These are phyloP conservation scores for Herpetospermum pedunculosum DNA, from an alignment of 306 rosid genomes.

Conservation along the genomic window DNA sequence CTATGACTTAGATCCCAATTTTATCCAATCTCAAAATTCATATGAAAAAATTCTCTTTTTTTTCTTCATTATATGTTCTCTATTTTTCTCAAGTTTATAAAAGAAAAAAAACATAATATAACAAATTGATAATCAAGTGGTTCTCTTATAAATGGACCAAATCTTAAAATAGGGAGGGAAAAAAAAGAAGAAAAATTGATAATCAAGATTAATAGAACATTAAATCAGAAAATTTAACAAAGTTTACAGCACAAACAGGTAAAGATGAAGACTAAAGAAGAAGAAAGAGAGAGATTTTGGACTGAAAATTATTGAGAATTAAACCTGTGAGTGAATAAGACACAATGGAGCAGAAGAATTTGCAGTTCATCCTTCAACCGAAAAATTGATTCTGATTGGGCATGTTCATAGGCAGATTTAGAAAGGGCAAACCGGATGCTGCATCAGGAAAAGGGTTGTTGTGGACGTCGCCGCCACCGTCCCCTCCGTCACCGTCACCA, in stretches of 20 bases:
- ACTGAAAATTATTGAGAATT: not conserved
- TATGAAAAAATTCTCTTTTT: too few species aligned
- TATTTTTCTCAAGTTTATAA: not conserved
- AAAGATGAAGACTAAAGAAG: not conserved
- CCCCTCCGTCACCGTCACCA: not conserved
- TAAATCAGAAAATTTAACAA: not conserved
- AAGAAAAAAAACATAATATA: not conserved
- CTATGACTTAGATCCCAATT: not conserved
- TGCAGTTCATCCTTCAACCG: conserved; percentile 7
- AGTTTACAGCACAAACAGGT: not conserved
- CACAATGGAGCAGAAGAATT: not conserved
- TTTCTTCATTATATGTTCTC: not conserved
- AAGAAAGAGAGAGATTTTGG: not conserved
- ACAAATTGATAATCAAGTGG: not conserved
- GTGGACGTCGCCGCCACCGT: not conserved
- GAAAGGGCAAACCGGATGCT: conserved; percentile 3
- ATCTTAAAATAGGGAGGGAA: not conserved
- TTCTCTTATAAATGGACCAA: not conserved
- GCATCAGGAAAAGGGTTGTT: conserved; percentile 1
- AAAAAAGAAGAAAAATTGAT: not conserved
- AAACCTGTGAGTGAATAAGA: not conserved
- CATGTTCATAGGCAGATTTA: conserved; percentile 10
- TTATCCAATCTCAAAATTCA: not conserved
- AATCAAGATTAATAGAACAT: not conserved
- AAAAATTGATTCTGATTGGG: conserved; percentile 9